These are phyloP conservation scores for Nigrograna mackinnonii DNA, from an alignment of 2,329 filamentous ascomycete genomes.

Conservation along the genomic window DNA sequence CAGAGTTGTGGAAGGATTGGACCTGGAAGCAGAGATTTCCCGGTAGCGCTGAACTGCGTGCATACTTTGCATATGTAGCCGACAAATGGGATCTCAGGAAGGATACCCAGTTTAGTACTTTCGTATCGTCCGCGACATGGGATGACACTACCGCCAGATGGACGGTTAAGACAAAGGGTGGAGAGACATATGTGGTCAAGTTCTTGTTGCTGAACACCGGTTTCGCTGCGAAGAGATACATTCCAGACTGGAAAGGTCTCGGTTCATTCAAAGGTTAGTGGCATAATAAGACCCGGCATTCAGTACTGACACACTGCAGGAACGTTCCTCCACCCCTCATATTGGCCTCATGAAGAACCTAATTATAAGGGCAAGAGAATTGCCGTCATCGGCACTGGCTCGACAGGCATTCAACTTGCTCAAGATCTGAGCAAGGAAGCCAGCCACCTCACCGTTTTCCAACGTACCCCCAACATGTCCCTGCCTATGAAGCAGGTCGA, in stretches of 20 bases:
- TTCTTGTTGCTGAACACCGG: slow-evolving; percentile 54
- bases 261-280: slow-evolving; percentile 21
- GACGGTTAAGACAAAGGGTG: slow-evolving; percentile 49
- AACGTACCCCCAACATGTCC: slow-evolving; percentile 57
- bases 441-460: slow-evolving; percentile 59
- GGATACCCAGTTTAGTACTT: slow-evolving; percentile 46
- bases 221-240: slow-evolving; percentile 49
- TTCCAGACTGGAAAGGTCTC: slow-evolving; percentile 45
- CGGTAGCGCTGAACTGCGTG: slow-evolving; percentile 17
- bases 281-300: background rate
- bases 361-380: slow-evolving; percentile 60
- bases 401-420: slow-evolving; percentile 64
- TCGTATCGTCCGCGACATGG: slow-evolving; percentile 47
- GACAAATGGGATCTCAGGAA: slow-evolving; percentile 21
- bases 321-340: slow-evolving; percentile 57
- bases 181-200: slow-evolving; percentile 40
- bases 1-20: slow-evolving; percentile 20
- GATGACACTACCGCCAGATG: slow-evolving; percentile 43
- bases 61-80: slow-evolving; percentile 22
- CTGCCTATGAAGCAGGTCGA: slow-evolving; percentile 25
- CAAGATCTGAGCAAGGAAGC: slow-evolving; percentile 60
- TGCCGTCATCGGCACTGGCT: slow-evolving; percentile 63
- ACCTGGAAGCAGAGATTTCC: slow-evolving; percentile 23
- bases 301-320: slow-evolving; percentile 6
- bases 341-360: slow-evolving; percentile 60